Evolutionary conservation across 2,329 filamentous ascomycete species (phyloP).

Genomic region (Trichoderma gracile): DNA sequence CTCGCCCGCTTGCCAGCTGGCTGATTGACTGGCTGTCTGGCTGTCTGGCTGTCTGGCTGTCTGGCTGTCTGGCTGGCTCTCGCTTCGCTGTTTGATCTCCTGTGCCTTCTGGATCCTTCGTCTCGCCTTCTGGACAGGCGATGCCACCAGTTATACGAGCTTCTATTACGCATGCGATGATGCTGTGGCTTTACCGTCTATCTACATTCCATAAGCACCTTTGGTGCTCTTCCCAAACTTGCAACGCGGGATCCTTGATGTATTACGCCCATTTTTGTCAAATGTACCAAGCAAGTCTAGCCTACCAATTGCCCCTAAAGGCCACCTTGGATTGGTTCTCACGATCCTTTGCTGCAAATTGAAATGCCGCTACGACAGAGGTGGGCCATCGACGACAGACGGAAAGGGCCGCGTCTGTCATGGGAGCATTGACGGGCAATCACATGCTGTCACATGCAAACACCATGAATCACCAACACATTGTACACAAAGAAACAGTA

Average conservation of each 20-base stretch:
- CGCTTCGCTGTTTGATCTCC: neutral
- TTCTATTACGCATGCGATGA: no score
- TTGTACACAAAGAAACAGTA: neutral
- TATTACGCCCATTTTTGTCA: no score
- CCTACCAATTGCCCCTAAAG: no score
- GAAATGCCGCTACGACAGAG: neutral
- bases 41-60: neutral
- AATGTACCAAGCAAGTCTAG: no score
- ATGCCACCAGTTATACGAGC: neutral
- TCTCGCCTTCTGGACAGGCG: neutral
- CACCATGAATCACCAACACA: neutral
- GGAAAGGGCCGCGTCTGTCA: slow-evolving; percentile 9
- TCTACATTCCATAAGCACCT: neutral
- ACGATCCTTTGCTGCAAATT: no score
- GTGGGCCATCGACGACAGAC: neutral
- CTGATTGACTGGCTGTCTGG: neutral
- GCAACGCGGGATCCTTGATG: no score
- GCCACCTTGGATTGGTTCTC: no score
- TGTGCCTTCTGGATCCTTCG: neutral
- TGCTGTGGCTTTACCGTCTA: no score
- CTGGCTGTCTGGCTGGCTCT: neutral
- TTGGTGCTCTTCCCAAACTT: neutral
- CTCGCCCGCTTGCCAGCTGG: no score
- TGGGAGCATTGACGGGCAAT: slow-evolving; percentile 9
- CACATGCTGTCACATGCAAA: slow-evolving; percentile 20